Evolutionary conservation across 169 alveolate species (phyloP).

Genomic region (Plasmodium gonderi): DNA sequence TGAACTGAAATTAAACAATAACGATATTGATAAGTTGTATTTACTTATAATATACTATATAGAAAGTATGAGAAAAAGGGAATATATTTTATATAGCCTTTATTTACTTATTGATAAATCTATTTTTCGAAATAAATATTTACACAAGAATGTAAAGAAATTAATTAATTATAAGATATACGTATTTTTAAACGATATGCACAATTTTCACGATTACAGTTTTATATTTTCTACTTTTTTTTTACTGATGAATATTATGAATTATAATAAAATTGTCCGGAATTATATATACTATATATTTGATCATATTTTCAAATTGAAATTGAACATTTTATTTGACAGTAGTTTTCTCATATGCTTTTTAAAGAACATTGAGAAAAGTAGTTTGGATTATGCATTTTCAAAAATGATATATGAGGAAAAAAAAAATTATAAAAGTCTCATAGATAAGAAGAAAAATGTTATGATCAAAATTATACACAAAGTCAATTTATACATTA

Average conservation of each 20-base stretch:
- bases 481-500: conserved; percentile 49
- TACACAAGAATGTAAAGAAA: conserved; percentile 37
- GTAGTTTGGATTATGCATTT: conserved; percentile 69
- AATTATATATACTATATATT: conserved; percentile 55
- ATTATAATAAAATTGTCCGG: conserved; percentile 40
- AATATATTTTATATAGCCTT: conserved; percentile 14
- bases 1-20: background rate
- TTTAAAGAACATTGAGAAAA: conserved; percentile 65
- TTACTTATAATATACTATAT: conserved; percentile 21
- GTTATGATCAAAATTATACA: conserved; percentile 38
- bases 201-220: conserved; percentile 23
- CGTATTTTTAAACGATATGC: conserved; percentile 7
- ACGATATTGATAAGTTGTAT: conserved; percentile 13
- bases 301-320: conserved; percentile 49
- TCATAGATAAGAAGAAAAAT: conserved; percentile 33
- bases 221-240: conserved; percentile 8
- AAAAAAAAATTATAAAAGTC: conserved; percentile 6
- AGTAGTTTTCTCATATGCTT: background rate
- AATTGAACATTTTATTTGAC: conserved; percentile 15
- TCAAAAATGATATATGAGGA: conserved; percentile 42
- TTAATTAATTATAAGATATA: conserved; percentile 45
- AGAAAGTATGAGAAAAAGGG: conserved; percentile 49
- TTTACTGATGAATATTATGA: conserved; percentile 64
- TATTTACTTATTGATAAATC: conserved; percentile 39
- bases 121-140: conserved; percentile 30